A percentile compares a stretch with the other conserved stretches of the same genome.
Evolutionary conservation across 805 yeast species (phyloP).

Genomic region (Brettanomyces nanus): DNA sequence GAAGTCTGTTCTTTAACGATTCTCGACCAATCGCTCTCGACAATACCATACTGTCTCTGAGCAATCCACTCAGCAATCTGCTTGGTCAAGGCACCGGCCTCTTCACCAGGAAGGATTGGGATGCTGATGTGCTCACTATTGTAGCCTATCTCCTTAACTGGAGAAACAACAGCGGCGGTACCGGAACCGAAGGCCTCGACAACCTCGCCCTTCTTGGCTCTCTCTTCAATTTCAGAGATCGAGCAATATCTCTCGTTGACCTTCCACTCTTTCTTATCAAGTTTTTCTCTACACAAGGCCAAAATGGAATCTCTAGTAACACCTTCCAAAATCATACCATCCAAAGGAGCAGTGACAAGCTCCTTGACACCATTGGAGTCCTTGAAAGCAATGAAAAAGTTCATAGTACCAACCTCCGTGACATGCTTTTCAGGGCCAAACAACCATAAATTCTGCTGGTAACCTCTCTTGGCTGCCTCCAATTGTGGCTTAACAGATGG

Average conservation of each 20-base stretch:
- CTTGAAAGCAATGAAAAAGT: constrained; percentile 80
- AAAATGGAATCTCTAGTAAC: constrained; percentile 90
- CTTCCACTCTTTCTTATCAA: constrained; percentile 72
- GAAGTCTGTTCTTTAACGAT: constrained; percentile 21
- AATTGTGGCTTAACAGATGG: constrained; percentile 89
- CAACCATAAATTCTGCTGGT: constrained; percentile 93
- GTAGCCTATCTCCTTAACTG: constrained; percentile 83
- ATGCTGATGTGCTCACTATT: constrained; percentile 63
- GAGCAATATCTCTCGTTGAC: constrained; percentile 78
- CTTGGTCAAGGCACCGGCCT: constrained; percentile 71
- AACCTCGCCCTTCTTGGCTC: constrained; percentile 71
- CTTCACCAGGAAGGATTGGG: constrained; percentile 74
- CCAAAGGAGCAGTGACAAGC: constrained; percentile 91
- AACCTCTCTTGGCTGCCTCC: constrained; percentile 86
- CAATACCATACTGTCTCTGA: constrained; percentile 84
- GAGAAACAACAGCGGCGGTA: constrained; percentile 95
- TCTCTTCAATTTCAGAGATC: constrained; percentile 71
- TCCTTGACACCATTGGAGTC: constrained; percentile 78
- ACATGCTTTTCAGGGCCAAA: constrained; percentile 82
- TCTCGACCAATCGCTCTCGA: constrained; percentile 51
- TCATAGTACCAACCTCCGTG: constrained; percentile 98
- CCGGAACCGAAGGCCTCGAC: constrained; percentile 96
- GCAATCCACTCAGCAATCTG: constrained; percentile 79
- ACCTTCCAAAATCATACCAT: constrained; percentile 95
- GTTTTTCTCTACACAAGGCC: constrained; percentile 64